Evolutionary conservation across 2,329 filamentous ascomycete genomes (phyloP).

Genomic region (Sclerotinia borealis): DNA sequence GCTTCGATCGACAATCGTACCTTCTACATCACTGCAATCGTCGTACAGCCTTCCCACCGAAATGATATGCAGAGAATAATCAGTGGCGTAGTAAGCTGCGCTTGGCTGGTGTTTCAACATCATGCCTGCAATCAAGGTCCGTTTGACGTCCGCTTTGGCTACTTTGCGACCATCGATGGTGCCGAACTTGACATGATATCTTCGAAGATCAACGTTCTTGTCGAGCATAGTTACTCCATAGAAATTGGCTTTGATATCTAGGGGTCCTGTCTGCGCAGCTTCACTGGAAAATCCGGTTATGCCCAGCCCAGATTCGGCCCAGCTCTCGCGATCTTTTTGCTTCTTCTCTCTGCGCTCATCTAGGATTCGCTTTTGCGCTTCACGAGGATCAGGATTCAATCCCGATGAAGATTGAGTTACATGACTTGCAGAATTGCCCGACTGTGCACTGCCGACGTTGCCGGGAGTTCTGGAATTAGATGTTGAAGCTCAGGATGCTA

Average conservation of each 20-base stretch:
- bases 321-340: not conserved
- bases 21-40: not conserved
- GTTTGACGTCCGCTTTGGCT: not conserved
- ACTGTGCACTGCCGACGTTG: not conserved
- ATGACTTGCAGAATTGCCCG: not conserved
- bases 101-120: not conserved
- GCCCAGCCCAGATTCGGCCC: not conserved
- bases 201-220: not conserved
- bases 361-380: too few relatives aligned
- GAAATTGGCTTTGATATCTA: slow-evolving; percentile 31
- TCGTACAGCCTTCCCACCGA: slow-evolving; percentile 2
- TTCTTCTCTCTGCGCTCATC: too few relatives aligned
- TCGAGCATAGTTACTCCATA: not conserved
- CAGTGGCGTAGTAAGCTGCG: not conserved
- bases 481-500: not conserved
- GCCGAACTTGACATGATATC: not conserved
- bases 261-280: too few relatives aligned
- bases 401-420: not conserved
- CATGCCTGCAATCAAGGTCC: not conserved
- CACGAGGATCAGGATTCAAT: not conserved
- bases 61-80: slow-evolving; percentile 6
- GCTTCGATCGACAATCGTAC: not conserved
- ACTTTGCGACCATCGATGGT: not conserved
- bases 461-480: too few relatives aligned
- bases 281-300: not conserved